Evolutionary conservation across 306 rosid genomes (phyloP).

Genomic region (Cyamopsis tetragonoloba): DNA sequence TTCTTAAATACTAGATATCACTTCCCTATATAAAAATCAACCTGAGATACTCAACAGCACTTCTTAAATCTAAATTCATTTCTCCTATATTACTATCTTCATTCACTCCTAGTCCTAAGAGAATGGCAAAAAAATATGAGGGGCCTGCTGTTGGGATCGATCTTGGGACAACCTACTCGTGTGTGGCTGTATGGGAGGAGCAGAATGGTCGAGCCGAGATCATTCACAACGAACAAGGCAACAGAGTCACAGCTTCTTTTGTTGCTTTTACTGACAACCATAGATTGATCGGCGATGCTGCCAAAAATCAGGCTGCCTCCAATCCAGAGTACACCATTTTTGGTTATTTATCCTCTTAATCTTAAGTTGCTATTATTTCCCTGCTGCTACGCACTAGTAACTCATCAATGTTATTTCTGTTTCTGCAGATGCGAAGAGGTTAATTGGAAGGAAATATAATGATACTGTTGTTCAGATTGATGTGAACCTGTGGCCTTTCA

Average conservation of each 20-base stretch:
- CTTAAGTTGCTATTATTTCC: no score
- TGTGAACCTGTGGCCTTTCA: conserved; percentile 42
- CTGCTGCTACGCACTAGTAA: no score
- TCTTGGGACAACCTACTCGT: conserved; percentile 10
- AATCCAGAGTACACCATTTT: conserved; percentile 14
- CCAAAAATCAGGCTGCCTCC: background rate
- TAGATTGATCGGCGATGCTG: conserved; percentile 17
- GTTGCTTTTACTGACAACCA: conserved; percentile 41
- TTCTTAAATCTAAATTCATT: no score
- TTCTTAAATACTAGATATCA: no score
- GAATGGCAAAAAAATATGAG: background rate
- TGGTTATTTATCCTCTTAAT: background rate
- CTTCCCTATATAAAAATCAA: no score
- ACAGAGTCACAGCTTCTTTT: conserved; percentile 48
- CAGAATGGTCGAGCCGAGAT: background rate
- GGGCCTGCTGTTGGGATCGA: background rate
- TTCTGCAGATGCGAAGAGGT: conserved; percentile 20
- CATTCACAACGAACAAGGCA: conserved; percentile 29
- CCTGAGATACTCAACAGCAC: no score
- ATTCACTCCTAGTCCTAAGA: background rate
- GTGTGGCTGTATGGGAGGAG: conserved; percentile 22
- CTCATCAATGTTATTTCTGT: no score
- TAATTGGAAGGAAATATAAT: conserved; percentile 20
- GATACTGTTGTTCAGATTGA: conserved; percentile 36
- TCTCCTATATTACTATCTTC: no score